Conservation (phyloP, 768 basidiomycete species). For the Hericium coralloides region DNA sequence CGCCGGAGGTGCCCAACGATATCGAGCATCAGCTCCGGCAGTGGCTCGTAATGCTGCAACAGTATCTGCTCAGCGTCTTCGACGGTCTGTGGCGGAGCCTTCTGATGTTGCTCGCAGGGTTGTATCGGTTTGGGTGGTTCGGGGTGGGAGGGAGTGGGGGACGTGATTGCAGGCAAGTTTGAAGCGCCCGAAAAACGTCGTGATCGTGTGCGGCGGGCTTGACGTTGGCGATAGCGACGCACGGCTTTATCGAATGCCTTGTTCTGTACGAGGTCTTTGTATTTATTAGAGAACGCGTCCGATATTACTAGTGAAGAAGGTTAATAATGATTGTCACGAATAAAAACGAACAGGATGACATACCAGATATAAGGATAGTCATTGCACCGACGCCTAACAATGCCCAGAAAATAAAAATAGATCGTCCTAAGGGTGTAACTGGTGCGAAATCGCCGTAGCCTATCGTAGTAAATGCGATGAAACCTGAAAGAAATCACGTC, state of each 20-base stretch:
- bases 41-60: constrained; percentile 26
- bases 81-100: not conserved
- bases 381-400: constrained; percentile 67
- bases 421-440: constrained; percentile 56
- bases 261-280: constrained; percentile 19
- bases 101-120: not conserved
- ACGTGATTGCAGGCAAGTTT: not conserved
- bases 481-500: constrained; percentile 33
- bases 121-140: not conserved
- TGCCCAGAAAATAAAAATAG: constrained; percentile 74
- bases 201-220: not conserved
- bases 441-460: constrained; percentile 68
- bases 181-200: not conserved
- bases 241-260: constrained; percentile 13
- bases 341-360: constrained; percentile 13
- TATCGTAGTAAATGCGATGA: constrained; percentile 64
- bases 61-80: constrained; percentile 12
- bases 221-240: constrained; percentile 7
- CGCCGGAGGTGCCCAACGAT: constrained; percentile 31
- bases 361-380: constrained; percentile 68
- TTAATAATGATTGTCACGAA: not conserved
- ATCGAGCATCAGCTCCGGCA: constrained; percentile 30
- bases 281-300: constrained; percentile 59
- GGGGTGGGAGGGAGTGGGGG: not conserved
- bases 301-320: constrained; percentile 40